These are phyloP conservation scores for Bipolaris zeicola DNA, from an alignment of 2,329 filamentous ascomycete species.

Conservation along the genomic window DNA sequence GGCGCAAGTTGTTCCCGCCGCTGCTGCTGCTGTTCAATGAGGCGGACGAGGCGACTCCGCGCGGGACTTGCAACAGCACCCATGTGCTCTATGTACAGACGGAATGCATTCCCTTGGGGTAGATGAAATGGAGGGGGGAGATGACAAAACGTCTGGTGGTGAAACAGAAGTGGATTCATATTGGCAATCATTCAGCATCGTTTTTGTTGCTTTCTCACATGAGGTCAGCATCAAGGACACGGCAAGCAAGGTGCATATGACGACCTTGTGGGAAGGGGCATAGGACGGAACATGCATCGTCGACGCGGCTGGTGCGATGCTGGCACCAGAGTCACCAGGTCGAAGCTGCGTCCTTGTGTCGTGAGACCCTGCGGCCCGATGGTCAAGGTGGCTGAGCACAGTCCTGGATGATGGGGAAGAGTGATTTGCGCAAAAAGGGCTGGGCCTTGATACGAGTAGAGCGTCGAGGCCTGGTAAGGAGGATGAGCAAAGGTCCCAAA, in stretches of 20 bases:
- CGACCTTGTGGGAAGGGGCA: neutral
- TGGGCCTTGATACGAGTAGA: constrained; percentile 11
- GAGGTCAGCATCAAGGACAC: constrained; percentile 1
- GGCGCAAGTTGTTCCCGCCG: neutral
- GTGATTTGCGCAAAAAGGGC: constrained; percentile 1
- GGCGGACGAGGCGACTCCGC: neutral
- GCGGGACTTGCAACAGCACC: neutral
- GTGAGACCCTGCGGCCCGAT: neutral
- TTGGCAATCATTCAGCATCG: neutral
- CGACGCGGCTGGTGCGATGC: constrained; percentile 7
- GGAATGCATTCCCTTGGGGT: constrained; percentile 10
- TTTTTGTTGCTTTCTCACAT: neutral
- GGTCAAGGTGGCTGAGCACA: neutral
- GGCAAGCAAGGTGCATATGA: neutral
- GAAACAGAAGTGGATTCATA: constrained; percentile 10
- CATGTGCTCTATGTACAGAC: neutral
- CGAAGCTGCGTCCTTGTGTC: neutral
- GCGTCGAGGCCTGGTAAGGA: constrained; percentile 10
- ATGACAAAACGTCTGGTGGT: constrained; percentile 5
- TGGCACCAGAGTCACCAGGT: neutral
- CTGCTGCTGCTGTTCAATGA: neutral
- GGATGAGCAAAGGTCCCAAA: neutral
- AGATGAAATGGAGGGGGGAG: constrained; percentile 2
- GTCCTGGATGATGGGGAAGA: neutral
- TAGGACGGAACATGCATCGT: neutral